phyloP scores from a whole-genome alignment of 441 rosid genomes.

The Theobroma grandiflorum region DNA sequence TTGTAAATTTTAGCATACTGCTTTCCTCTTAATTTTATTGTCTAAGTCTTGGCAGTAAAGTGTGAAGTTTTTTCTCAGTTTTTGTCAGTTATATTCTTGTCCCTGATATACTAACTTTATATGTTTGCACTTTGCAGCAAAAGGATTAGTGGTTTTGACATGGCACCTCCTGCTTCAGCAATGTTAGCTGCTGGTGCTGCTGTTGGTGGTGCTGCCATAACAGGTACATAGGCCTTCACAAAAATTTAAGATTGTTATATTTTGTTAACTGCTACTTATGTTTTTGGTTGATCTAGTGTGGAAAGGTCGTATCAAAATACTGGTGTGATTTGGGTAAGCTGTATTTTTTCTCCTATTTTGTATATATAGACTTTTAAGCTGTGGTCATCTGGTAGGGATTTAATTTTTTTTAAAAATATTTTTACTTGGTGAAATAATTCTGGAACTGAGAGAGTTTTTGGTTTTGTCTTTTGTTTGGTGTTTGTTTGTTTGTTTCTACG shows the following conservation, averaged over 20 bases:
- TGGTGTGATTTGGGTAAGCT: constrained; percentile 90
- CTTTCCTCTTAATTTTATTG: background rate
- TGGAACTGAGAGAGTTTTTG: constrained; percentile 81
- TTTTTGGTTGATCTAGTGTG: constrained; percentile 68
- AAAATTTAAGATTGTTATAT: constrained; percentile 27
- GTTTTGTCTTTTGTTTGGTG: constrained; percentile 77
- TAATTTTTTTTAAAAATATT: constrained; percentile 39
- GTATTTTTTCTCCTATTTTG: constrained; percentile 45
- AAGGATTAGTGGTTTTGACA: constrained; percentile 92
- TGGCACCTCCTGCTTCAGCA: constrained; percentile 91
- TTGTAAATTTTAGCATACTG: background rate
- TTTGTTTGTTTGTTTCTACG: constrained; percentile 73
- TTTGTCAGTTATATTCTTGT: background rate
- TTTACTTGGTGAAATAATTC: constrained; percentile 56
- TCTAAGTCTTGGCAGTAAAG: background rate
- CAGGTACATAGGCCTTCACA: constrained; percentile 53
- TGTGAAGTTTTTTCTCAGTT: background rate
- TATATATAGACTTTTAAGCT: constrained; percentile 31
- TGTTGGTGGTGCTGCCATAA: constrained; percentile 27
- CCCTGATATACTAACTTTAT: background rate
- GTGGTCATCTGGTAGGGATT: constrained; percentile 42
- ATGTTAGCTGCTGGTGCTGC: constrained; percentile 65
- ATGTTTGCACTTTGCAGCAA: constrained; percentile 50
- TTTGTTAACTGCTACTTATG: constrained; percentile 50
- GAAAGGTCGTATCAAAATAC: constrained; percentile 62